These are phyloP conservation scores for Podila verticillata DNA, from an alignment of 192 early-diverging fungal species.

Conservation along the genomic window DNA sequence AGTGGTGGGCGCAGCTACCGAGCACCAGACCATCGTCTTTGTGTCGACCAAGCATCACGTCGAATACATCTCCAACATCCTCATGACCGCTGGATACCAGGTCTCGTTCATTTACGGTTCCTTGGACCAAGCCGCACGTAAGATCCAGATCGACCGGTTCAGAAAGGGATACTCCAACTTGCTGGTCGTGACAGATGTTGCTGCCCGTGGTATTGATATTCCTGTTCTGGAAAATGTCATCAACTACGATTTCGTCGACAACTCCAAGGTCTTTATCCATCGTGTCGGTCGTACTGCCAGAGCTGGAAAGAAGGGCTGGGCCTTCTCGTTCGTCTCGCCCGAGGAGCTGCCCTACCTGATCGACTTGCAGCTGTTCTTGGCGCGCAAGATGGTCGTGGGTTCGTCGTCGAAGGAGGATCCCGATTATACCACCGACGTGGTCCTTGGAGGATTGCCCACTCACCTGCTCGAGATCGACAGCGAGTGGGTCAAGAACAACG, in stretches of 20 bases:
- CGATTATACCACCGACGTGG: conserved; percentile 82
- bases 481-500: conserved; percentile 75
- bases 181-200: conserved; percentile 96
- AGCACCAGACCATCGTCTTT: conserved; percentile 92
- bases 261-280: conserved; percentile 96
- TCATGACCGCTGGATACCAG: conserved; percentile 74
- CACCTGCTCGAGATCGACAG: conserved; percentile 73
- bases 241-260: conserved; percentile 95
- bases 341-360: conserved; percentile 95
- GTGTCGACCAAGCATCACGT: conserved; percentile 98
- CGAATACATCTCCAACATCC: conserved; percentile 87
- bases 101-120: conserved; percentile 94
- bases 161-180: conserved; percentile 80
- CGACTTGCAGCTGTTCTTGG: conserved; percentile 93
- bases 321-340: conserved; percentile 84
- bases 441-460: conserved; percentile 81
- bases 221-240: conserved; percentile 97
- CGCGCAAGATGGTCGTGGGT: conserved; percentile 69
- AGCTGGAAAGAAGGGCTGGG: conserved; percentile 93
- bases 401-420: conserved; percentile 38
- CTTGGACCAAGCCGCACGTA: conserved; percentile 91
- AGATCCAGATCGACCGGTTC: conserved; percentile 88
- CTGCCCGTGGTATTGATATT: conserved; percentile 99
- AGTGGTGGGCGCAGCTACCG: conserved; percentile 22
- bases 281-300: conserved; percentile 96